Base-by-base conservation (phyloP, 2,329 filamentous ascomycete species). In the Exserohilum turcica region DNA sequence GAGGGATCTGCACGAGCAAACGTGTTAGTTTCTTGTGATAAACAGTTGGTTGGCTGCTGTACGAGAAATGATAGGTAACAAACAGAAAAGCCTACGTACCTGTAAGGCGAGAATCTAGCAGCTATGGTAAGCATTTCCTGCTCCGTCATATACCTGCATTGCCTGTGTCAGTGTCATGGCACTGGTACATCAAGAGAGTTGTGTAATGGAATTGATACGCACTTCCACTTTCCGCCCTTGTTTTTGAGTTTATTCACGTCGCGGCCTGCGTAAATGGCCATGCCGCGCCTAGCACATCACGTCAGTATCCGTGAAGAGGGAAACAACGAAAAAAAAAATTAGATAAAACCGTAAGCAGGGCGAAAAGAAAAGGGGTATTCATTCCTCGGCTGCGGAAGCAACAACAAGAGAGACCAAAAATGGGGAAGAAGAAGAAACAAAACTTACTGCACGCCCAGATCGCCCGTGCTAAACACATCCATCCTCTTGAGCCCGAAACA, bases 401-500 rank as follows among this genome's bases (percentile, higher is more conserved):
- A n/a, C n/a, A n/a, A n/a, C n/a, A n/a, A n/a, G n/a, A n/a, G n/a
- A n/a, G n/a, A n/a, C n/a, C n/a, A n/a, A n/a, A n/a, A n/a, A n/a
- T n/a, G n/a, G n/a, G n/a, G 27, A 13, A 36, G 31, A 21, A 24
- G 18, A 40, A 21, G 39, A 24, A 16, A 31, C 33, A 28, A n/a
- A 12, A 80, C 82, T 74, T 71, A 84, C 83, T 97, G 94, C 39
- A 99, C 91, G 4, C 94, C 94, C 57, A 99, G 77, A 76, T 99
- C 93, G 0, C 94, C 93, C 1, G 91, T 88, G 18, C 88, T 91
- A 72, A 97, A 96, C 18, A 99, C 90, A 76, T 99, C 93, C 82
- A 92, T 88, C 10, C 92, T 82, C 81, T 97, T 97, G 35, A 99
- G 79, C n/a, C 86, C 90, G 75, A 99, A 97, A 75, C 90, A 91